phyloP scores from a whole-genome alignment of 805 yeast genomes.

The Teunomyces kruisii region DNA sequence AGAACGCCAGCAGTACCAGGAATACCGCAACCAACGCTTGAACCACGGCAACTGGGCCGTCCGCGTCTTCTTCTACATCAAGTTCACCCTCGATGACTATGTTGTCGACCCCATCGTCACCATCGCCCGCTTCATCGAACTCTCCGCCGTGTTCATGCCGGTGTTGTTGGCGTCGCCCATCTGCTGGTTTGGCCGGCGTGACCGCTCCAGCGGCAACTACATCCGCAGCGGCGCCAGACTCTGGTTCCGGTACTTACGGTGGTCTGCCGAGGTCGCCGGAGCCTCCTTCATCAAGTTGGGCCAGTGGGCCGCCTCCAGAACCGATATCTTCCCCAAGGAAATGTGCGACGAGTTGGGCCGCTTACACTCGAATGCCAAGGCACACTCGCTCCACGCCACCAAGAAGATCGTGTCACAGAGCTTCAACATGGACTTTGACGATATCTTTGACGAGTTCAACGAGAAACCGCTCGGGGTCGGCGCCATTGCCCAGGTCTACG shows the following conservation, averaged over 20 bases:
- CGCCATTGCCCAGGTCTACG: slow-evolving; percentile 95
- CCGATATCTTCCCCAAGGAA: slow-evolving; percentile 82
- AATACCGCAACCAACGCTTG: slow-evolving; percentile 28
- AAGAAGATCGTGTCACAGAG: slow-evolving; percentile 56
- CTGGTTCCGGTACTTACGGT: slow-evolving; percentile 70
- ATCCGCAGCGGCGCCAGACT: slow-evolving; percentile 58
- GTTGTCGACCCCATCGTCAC: slow-evolving; percentile 71
- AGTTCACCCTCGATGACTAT: slow-evolving; percentile 51
- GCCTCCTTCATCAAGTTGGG: slow-evolving; percentile 91
- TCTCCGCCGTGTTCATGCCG: slow-evolving; percentile 69
- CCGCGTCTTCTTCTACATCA: slow-evolving; percentile 37
- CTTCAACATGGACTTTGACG: slow-evolving; percentile 59
- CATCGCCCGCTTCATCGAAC: slow-evolving; percentile 64
- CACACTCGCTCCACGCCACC: slow-evolving; percentile 68
- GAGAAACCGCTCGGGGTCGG: slow-evolving; percentile 91
- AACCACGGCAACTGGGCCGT: slow-evolving; percentile 20
- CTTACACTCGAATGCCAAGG: slow-evolving; percentile 79
- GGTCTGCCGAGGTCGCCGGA: slow-evolving; percentile 80
- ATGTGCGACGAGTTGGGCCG: slow-evolving; percentile 74
- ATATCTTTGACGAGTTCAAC: slow-evolving; percentile 76
- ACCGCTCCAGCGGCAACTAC: slow-evolving; percentile 24
- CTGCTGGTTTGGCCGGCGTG: slow-evolving; percentile 51
- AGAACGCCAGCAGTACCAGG: slow-evolving; percentile 35
- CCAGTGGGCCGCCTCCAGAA: slow-evolving; percentile 98
- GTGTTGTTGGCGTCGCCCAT: slow-evolving; percentile 66